phyloP scores from a whole-genome alignment of 768 basidiomycete species.

The Termitomyces sp. region DNA sequence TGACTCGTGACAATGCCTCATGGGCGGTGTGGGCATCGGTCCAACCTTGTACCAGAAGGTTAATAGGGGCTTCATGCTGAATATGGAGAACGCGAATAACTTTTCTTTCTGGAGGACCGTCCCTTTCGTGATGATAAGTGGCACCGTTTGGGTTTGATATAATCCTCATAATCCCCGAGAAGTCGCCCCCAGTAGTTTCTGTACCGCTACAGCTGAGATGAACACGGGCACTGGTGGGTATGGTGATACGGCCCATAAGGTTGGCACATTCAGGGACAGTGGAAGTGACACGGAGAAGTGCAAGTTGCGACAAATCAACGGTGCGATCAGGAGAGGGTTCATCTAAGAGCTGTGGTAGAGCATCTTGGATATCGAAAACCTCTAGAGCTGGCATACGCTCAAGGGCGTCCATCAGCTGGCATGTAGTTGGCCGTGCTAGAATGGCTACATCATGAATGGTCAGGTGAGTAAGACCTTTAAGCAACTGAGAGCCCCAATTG shows the following conservation, averaged over 20 bases:
- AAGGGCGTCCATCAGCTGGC: slow-evolving; percentile 27
- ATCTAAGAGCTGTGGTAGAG: slow-evolving; percentile 22
- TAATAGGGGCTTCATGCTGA: slow-evolving; percentile 7
- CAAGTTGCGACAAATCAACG: slow-evolving; percentile 17
- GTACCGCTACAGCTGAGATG: slow-evolving; percentile 16
- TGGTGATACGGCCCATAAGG: slow-evolving; percentile 18
- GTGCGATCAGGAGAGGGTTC: slow-evolving; percentile 9
- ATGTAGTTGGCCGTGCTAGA: slow-evolving; percentile 21
- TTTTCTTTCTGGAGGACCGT: slow-evolving; percentile 5
- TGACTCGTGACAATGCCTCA: neutral
- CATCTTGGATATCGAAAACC: slow-evolving; percentile 28
- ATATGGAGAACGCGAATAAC: slow-evolving; percentile 11
- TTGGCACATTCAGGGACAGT: slow-evolving; percentile 19
- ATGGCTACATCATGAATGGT: slow-evolving; percentile 23
- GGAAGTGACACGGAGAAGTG: slow-evolving; percentile 14
- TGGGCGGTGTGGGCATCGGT: slow-evolving; percentile 1
- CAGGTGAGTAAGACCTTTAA: slow-evolving; percentile 30
- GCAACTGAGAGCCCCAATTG: slow-evolving; percentile 28
- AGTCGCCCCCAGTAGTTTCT: slow-evolving; percentile 12
- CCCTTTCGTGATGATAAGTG: slow-evolving; percentile 2
- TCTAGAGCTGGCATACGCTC: slow-evolving; percentile 26
- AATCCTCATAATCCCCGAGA: slow-evolving; percentile 15
- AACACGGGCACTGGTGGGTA: slow-evolving; percentile 13
- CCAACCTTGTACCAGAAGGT: slow-evolving; percentile 14
- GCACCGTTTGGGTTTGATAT: slow-evolving; percentile 7